phyloP scores from a whole-genome alignment of 2,329 filamentous ascomycete species.

The Ascochyta fabae region DNA sequence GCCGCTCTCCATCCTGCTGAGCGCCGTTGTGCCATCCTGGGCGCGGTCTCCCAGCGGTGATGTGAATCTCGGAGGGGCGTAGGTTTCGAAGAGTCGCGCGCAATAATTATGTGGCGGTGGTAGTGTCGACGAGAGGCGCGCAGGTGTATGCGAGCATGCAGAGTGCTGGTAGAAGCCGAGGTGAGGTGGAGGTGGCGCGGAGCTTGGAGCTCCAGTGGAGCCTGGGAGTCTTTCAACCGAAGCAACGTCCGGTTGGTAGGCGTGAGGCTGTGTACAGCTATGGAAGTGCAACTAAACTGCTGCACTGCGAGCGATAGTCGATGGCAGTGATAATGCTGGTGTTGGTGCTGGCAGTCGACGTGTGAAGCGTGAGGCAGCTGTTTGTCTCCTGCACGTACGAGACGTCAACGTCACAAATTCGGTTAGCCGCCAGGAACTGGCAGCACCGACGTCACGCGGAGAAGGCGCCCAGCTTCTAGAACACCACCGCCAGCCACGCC shows the following conservation, averaged over 20 bases:
- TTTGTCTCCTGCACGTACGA: constrained; percentile 17
- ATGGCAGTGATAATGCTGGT: background rate
- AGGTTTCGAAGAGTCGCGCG: background rate
- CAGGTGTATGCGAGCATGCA: background rate
- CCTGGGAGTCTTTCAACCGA: background rate
- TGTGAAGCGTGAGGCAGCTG: constrained; percentile 20
- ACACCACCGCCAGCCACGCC: background rate
- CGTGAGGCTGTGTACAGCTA: constrained; percentile 11
- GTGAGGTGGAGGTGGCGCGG: constrained; percentile 11
- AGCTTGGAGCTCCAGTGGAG: constrained; percentile 16
- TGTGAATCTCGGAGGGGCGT: background rate
- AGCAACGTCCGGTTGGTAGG: background rate
- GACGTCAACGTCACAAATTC: constrained; percentile 25
- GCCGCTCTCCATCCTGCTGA: constrained; percentile 32
- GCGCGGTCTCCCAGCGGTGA: background rate
- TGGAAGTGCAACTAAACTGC: background rate
- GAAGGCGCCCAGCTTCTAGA: constrained; percentile 3
- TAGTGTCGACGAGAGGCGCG: background rate
- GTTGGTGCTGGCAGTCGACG: background rate
- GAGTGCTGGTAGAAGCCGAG: constrained; percentile 14
- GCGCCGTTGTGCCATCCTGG: constrained; percentile 31
- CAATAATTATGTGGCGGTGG: background rate
- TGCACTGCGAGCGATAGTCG: background rate
- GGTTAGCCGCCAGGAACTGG: constrained; percentile 27
- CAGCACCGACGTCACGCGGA: constrained; percentile 21